A percentile compares a stretch with the other conserved stretches of the same genome.
Conservation (phyloP, 2,329 filamentous ascomycete species). For the Parastagonospora avenae region DNA sequence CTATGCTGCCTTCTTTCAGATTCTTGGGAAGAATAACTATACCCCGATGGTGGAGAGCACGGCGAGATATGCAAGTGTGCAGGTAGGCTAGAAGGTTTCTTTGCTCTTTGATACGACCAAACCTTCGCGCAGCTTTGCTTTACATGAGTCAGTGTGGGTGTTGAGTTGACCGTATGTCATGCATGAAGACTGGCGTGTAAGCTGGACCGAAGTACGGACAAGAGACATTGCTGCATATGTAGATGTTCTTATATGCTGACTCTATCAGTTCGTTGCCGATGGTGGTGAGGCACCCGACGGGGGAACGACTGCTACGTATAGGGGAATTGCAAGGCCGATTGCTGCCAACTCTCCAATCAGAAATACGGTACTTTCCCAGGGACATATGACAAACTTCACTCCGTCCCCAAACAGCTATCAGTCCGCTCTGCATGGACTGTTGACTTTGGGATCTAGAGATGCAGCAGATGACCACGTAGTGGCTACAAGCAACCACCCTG, state of each 20-base stretch:
- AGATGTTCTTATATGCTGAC: neutral
- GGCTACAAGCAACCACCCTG: no score
- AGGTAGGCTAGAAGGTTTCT: slow-evolving; percentile 2
- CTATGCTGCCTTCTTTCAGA: slow-evolving; percentile 56
- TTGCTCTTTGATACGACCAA: no score
- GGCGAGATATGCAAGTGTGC: slow-evolving; percentile 19
- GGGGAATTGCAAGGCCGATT: no score
- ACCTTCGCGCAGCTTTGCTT: no score
- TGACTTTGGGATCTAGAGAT: slow-evolving; percentile 18
- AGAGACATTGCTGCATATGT: no score
- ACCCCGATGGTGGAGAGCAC: slow-evolving; percentile 41
- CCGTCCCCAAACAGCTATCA: slow-evolving; percentile 23
- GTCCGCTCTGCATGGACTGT: slow-evolving; percentile 25
- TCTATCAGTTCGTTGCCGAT: neutral
- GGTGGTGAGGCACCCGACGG: neutral
- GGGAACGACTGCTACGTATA: no score
- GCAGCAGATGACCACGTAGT: neutral
- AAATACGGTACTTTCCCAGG: neutral
- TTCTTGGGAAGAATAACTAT: slow-evolving; percentile 56
- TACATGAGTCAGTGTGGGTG: no score
- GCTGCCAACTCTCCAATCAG: neutral
- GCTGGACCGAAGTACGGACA: no score
- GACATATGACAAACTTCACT: neutral
- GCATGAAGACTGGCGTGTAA: no score
- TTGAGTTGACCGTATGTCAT: no score